A percentile compares a stretch with the other conserved stretches of the same genome.
phyloP scores from a whole-genome alignment of 2,329 filamentous ascomycete genomes.

The Fusarium tupiense region DNA sequence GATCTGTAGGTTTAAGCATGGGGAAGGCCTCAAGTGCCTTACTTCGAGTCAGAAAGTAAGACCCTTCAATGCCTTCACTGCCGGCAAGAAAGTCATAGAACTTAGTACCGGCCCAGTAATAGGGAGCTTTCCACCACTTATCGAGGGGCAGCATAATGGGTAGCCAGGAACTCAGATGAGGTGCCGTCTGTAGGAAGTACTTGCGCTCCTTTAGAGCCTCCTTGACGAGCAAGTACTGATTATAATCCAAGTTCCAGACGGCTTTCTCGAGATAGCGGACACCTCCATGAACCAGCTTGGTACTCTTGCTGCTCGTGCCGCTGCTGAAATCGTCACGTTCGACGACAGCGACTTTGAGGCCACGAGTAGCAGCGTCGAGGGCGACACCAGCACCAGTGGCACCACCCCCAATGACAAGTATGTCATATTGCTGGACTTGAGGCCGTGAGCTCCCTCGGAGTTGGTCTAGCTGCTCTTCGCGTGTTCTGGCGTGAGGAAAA shows the following conservation, averaged over 20 bases:
- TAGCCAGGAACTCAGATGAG: slow-evolving; percentile 77
- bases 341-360: slow-evolving; percentile 75
- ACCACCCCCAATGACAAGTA: slow-evolving; percentile 76
- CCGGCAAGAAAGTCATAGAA: slow-evolving; percentile 87
- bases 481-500: slow-evolving; percentile 70
- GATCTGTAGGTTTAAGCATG: slow-evolving; percentile 82
- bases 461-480: slow-evolving; percentile 71
- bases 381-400: slow-evolving; percentile 78
- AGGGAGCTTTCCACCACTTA: slow-evolving; percentile 81
- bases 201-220: slow-evolving; percentile 79
- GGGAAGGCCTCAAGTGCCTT: slow-evolving; percentile 89
- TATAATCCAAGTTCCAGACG: slow-evolving; percentile 79
- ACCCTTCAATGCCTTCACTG: slow-evolving; percentile 87
- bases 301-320: slow-evolving; percentile 79
- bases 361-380: slow-evolving; percentile 75
- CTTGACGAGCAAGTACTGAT: slow-evolving; percentile 75
- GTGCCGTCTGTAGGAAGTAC: slow-evolving; percentile 79
- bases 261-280: slow-evolving; percentile 81
- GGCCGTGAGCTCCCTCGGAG: slow-evolving; percentile 56
- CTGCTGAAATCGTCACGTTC: slow-evolving; percentile 79
- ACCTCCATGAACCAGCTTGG: slow-evolving; percentile 80
- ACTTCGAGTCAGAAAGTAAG: slow-evolving; percentile 87
- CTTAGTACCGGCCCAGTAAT: slow-evolving; percentile 82
- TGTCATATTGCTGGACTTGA: slow-evolving; percentile 67
- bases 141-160: slow-evolving; percentile 81